Evolutionary conservation across 2,329 filamentous ascomycete species (phyloP).

Genomic region (Periconia digitata): DNA sequence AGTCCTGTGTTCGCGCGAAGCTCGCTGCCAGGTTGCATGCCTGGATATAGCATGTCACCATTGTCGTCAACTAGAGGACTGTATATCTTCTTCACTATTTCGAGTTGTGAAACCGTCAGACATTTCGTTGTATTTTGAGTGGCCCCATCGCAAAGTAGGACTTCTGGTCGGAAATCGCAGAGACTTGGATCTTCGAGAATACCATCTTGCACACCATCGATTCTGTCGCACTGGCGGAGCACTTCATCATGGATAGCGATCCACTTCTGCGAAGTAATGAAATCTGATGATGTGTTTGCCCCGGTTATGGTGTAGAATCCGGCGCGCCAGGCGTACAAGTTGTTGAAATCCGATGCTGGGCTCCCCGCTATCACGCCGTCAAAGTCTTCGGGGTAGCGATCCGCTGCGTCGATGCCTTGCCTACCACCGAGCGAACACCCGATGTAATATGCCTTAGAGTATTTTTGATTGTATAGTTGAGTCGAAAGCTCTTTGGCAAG

Average conservation of each 20-base stretch:
- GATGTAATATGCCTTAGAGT: slow-evolving; percentile 42
- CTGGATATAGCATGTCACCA: slow-evolving; percentile 51
- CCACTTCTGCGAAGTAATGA: slow-evolving; percentile 24
- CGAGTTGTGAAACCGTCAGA: slow-evolving; percentile 46
- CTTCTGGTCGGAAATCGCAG: slow-evolving; percentile 41
- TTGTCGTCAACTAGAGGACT: slow-evolving; percentile 43
- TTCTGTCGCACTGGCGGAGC: slow-evolving; percentile 52
- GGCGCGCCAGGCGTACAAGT: slow-evolving; percentile 30
- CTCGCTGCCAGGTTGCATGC: slow-evolving; percentile 52
- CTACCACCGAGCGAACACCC: slow-evolving; percentile 40
- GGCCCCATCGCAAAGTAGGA: slow-evolving; percentile 35
- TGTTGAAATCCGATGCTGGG: slow-evolving; percentile 34
- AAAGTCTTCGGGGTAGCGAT: slow-evolving; percentile 35
- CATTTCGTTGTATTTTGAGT: slow-evolving; percentile 36
- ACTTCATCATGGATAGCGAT: slow-evolving; percentile 46
- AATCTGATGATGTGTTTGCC: slow-evolving; percentile 19
- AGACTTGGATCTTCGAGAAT: slow-evolving; percentile 49
- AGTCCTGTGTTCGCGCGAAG: slow-evolving; percentile 40
- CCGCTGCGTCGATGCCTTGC: slow-evolving; percentile 31
- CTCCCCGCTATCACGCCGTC: slow-evolving; percentile 39
- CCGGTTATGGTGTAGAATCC: slow-evolving; percentile 35
- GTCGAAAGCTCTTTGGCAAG: slow-evolving; percentile 43
- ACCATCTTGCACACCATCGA: slow-evolving; percentile 53
- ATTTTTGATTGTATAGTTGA: slow-evolving; percentile 35
- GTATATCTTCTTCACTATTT: slow-evolving; percentile 48